phyloP scores from a whole-genome alignment of 2,329 filamentous ascomycete species.

The Alternaria sp. region DNA sequence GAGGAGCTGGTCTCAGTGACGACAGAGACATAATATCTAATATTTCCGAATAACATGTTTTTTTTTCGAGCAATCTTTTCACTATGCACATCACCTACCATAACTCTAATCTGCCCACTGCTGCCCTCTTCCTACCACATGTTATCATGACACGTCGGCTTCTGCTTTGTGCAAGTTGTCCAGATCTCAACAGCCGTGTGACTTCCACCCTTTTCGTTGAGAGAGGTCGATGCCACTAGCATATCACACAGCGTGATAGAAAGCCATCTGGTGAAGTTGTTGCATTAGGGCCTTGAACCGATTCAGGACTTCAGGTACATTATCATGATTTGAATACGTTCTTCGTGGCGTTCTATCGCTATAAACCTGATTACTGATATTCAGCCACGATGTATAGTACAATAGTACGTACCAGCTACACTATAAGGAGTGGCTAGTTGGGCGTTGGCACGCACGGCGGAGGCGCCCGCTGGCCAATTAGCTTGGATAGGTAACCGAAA shows the following conservation, averaged over 20 bases:
- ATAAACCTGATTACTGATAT: neutral
- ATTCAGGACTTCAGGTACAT: too few relatives aligned
- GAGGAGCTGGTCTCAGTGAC: neutral
- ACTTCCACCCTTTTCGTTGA: neutral
- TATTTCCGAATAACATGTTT: neutral
- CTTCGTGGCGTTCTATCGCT: neutral
- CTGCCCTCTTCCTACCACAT: neutral
- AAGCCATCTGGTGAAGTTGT: neutral
- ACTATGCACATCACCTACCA: neutral
- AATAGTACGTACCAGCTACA: neutral
- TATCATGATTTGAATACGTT: neutral
- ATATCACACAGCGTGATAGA: conserved; percentile 1
- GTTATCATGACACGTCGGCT: neutral
- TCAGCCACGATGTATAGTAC: neutral
- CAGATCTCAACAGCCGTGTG: neutral
- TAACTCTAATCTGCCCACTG: neutral
- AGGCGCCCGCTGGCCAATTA: neutral
- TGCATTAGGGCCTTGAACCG: neutral
- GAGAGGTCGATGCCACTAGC: neutral
- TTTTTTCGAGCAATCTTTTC: neutral
- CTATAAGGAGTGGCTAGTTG: neutral
- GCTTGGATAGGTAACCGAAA: neutral
- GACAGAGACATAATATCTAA: neutral
- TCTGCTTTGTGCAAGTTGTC: neutral
- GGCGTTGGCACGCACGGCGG: neutral